phyloP scores from a whole-genome alignment of 164 flowering plant genomes.

The Kalanchoe fedtschenkoi region DNA sequence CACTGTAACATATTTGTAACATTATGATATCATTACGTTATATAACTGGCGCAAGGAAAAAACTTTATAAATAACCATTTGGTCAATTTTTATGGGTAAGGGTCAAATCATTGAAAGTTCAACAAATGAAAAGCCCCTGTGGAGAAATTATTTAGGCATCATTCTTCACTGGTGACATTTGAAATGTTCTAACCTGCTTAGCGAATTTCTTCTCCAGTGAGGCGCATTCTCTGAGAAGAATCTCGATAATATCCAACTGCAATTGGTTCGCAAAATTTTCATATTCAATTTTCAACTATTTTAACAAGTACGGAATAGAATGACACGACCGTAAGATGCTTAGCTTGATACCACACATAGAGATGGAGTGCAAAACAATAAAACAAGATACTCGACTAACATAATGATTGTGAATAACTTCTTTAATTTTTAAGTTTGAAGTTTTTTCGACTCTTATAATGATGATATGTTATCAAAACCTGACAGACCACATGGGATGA shows the following conservation, averaged over 20 bases:
- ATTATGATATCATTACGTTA: background rate
- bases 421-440: background rate
- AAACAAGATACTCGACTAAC: no score
- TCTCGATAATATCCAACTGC: slow-evolving; percentile 66
- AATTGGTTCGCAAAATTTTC: background rate
- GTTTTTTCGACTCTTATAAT: background rate
- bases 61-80: background rate
- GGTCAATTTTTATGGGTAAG: no score
- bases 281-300: background rate
- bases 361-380: no score
- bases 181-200: slow-evolving; percentile 41
- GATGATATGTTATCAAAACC: background rate
- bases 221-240: slow-evolving; percentile 65
- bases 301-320: no score
- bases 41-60: background rate
- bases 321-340: background rate
- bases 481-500: background rate
- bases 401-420: background rate
- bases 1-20: slow-evolving; percentile 43
- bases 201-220: slow-evolving; percentile 27
- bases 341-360: background rate
- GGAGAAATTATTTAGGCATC: background rate
- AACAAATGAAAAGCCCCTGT: background rate
- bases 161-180: background rate
- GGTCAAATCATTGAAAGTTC: background rate